Conservation (phyloP, 2,329 filamentous ascomycete genomes). For the Monosporascus sp. region DNA sequence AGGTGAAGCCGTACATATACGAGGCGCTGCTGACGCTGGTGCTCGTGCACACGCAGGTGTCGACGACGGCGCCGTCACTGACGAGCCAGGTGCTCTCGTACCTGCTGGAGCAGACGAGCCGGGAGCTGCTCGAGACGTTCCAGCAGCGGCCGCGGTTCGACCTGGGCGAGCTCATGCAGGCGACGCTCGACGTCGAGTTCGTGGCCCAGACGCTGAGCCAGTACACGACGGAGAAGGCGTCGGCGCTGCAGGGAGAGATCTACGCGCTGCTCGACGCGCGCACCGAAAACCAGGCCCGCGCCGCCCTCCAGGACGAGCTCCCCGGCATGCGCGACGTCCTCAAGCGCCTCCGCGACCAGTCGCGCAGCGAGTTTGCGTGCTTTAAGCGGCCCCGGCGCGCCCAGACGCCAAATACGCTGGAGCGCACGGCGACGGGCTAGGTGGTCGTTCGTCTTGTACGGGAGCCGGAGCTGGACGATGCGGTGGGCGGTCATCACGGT, state of each 20-base stretch:
- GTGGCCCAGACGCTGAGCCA: conserved; percentile 87
- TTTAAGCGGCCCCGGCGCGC: conserved; percentile 49
- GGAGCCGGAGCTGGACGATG: neutral
- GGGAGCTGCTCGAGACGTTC: conserved; percentile 79
- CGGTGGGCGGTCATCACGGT: neutral
- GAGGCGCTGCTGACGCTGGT: conserved; percentile 80
- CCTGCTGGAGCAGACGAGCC: conserved; percentile 75
- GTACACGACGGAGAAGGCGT: conserved; percentile 80
- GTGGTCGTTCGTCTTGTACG: conserved; percentile 6
- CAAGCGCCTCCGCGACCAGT: conserved; percentile 76
- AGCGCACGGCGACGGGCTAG: conserved; percentile 27
- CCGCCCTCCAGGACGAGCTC: conserved; percentile 76
- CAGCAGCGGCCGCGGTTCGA: conserved; percentile 59
- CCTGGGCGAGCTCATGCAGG: conserved; percentile 85
- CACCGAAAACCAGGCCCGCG: conserved; percentile 81
- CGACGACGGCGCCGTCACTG: conserved; percentile 70
- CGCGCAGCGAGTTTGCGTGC: conserved; percentile 82
- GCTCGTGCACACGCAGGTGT: conserved; percentile 85
- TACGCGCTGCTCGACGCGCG: conserved; percentile 86
- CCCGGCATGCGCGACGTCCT: conserved; percentile 83
- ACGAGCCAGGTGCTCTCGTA: conserved; percentile 79
- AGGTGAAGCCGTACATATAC: conserved; percentile 86
- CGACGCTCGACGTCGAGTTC: conserved; percentile 95
- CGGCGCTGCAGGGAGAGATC: conserved; percentile 79
- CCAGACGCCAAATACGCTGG: conserved; percentile 9